Base-by-base conservation (phyloP, 768 basidiomycete species). In the Trametes maxima region DNA sequence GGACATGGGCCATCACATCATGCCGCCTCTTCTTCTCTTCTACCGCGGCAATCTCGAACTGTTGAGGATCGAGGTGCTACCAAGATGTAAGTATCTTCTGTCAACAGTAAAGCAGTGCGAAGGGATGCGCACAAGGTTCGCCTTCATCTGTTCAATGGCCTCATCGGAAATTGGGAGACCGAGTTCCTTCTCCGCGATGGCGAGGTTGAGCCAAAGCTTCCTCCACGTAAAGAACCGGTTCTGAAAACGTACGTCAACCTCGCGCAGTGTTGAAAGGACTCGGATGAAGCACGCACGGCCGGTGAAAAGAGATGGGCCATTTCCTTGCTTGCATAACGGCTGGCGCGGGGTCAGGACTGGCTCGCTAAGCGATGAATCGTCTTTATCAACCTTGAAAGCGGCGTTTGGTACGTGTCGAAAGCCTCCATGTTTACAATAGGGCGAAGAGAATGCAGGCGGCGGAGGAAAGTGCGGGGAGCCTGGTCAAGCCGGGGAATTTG, bases 1-100 rank as follows among this genome's bases (percentile, higher is more conserved):
- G 94, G 45, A 99, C 97, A 71, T 99, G 97, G 0, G 97, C 97
- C 97, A 99, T 99, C 45, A 99, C 97, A 76, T 99, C 97, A 77
- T 99, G 97, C 13, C 97, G 83, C 24, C 97, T 79, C 77, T 94
- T 97, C 80, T 97, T 98, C 78, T 99, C 97, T 74, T 99, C 97
- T 57, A 83, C 78, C 0, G 94, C 95, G 1, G 97, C 97, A 54
- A 92, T 81, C 65, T 88, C 89, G 70, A 98, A 96, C 77, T 99
- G 97, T 49, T 89, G 85, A 12, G 85, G 88, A 57, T 94, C 94
- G 33, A 98, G 76, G 47, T 89, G 73, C 94, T 95, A 68, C 13
- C 37, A 19, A 16, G 3, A 57, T 13, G n/a, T 49, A 0, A 39
- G 13, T n/a, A 10, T 6, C 47, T 39, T 33, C 25, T 2, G 3